Conservation (phyloP, 192 early-diverging fungal genomes). For the Dissophora globulifera region DNA sequence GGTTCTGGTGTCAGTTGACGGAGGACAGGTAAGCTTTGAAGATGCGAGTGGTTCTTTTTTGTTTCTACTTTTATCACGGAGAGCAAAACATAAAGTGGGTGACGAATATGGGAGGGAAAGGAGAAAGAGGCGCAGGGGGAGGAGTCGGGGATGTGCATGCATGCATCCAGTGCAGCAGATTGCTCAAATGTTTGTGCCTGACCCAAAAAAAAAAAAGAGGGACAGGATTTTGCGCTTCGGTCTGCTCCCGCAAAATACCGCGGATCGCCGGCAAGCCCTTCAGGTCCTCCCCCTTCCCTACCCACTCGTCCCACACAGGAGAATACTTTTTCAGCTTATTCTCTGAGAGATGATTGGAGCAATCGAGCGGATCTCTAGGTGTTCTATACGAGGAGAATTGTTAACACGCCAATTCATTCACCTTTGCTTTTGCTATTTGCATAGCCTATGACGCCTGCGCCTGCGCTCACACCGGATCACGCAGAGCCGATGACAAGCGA, state of each 20-base stretch:
- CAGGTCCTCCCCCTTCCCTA: background rate
- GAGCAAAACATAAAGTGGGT: too few species aligned
- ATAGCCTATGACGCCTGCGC: constrained; percentile 37
- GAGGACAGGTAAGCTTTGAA: constrained; percentile 24
- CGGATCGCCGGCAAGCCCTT: background rate
- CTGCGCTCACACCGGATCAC: constrained; percentile 55
- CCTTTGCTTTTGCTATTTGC: background rate
- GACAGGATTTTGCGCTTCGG: background rate
- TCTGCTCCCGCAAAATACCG: background rate
- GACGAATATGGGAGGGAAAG: too few species aligned
- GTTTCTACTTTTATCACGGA: background rate
- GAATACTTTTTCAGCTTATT: background rate
- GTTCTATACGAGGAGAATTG: constrained; percentile 1
- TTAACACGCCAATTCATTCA: background rate
- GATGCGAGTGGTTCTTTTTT: background rate
- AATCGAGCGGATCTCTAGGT: too few species aligned
- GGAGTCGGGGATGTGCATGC: too few species aligned
- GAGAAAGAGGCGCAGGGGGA: too few species aligned
- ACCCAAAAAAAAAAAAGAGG: background rate
- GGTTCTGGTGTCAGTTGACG: constrained; percentile 22
- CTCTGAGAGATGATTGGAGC: too few species aligned
- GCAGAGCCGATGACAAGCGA: constrained; percentile 57
- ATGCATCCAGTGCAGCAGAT: too few species aligned
- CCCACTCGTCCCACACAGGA: background rate
- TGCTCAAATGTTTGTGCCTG: background rate